A percentile compares a stretch with the other conserved stretches of the same genome.
phyloP scores from a whole-genome alignment of 202 grass and related monocot species.

The Panicum virgatum region DNA sequence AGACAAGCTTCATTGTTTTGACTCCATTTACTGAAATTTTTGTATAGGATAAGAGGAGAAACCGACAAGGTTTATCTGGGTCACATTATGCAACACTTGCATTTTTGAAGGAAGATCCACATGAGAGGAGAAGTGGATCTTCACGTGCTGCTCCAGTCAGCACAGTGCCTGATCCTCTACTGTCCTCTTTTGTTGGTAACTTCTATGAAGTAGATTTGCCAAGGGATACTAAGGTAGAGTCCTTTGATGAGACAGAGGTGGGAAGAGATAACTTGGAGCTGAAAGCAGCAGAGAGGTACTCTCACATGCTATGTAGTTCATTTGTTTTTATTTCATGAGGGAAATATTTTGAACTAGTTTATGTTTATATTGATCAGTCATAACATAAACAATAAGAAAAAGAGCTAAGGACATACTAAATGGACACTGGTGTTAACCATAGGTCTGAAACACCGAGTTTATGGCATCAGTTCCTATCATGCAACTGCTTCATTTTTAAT shows the following conservation, averaged over 20 bases:
- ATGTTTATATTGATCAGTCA: neutral
- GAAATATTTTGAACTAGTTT: neutral
- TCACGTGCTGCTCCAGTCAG: constrained; percentile 38
- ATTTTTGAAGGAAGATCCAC: constrained; percentile 55
- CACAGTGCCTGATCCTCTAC: constrained; percentile 75
- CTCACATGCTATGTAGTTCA: neutral
- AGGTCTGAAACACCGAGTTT: neutral
- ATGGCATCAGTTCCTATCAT: neutral
- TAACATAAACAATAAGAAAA: neutral
- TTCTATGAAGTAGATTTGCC: constrained; percentile 49
- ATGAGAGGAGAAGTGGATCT: constrained; percentile 52
- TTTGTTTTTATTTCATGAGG: neutral
- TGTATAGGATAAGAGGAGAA: constrained; percentile 62
- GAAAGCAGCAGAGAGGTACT: constrained; percentile 64
- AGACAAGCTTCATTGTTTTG: constrained; percentile 12
- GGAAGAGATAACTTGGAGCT: constrained; percentile 46
- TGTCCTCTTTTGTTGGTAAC: constrained; percentile 77
- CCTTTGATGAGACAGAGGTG: constrained; percentile 31
- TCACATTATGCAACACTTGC: constrained; percentile 44
- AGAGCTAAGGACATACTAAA: neutral
- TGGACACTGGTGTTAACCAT: neutral
- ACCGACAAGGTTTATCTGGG: constrained; percentile 35
- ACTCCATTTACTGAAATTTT: constrained; percentile 42
- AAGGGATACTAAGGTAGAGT: constrained; percentile 51
- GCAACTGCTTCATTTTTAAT: neutral